Evolutionary conservation across 768 basidiomycete genomes (phyloP), one percentile per base, ranked within the genome.

Genomic region (Leccinellum albellum): DNA sequence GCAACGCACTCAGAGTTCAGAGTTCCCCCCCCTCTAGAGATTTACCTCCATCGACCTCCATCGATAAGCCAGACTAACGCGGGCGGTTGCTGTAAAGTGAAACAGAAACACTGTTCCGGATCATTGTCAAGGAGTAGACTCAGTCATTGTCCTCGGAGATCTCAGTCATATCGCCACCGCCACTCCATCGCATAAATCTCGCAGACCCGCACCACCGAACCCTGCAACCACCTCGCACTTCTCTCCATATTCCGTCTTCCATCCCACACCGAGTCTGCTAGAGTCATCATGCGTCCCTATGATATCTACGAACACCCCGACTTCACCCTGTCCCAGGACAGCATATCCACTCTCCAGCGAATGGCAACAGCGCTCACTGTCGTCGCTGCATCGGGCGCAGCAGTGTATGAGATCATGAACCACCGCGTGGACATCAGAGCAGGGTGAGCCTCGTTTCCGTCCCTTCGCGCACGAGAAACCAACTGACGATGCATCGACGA

Each of bases 261-360:
- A 37, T 37, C 29, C 35, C n/a, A 37, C 32, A 2, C 17, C 35
- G n/a, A n/a, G n/a, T n/a, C n/a, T n/a, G n/a, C n/a, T 17, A 23
- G 29, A 55, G 3, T 37, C 60, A 33, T 29, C 61, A 72, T 72
- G 71, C 71, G 71, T 20, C 64, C 70, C 47, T 72, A 72, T 59
- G 61, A 67, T 61, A 69, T 68, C 58, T 71, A 71, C 50, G 70
- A 71, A 35, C 71, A 73, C 59, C 70, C 70, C 35, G 71, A 73
- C 2, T 71, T 71, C 45, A 61, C 71, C 0, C 51, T 73, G 23
- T 71, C 70, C 9, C 17, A 54, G 21, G 70, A 69, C 13, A 62
- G 64, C 21, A 45, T 66, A 50, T 47, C 58, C 29, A 64, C 64
- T 1, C 55, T 73, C 1, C 70, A 56, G 23, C 66, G 63, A 7